Evolutionary conservation across 2,329 filamentous ascomycete species (phyloP).

Genomic region (Aspergillus carbonarius): DNA sequence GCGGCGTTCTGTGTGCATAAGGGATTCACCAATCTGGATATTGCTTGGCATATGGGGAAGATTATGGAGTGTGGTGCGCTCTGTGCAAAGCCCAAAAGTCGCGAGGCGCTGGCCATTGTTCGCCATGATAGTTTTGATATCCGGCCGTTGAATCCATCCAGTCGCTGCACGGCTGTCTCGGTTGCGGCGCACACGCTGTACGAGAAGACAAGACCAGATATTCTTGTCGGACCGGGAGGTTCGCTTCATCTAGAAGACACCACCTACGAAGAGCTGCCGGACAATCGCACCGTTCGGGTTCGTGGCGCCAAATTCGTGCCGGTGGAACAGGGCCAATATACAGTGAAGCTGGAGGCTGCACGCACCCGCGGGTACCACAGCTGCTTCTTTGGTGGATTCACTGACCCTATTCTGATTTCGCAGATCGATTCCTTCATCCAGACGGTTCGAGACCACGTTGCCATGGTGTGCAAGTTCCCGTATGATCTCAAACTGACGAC

Average conservation of each 20-base stretch:
- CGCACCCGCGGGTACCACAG: slow-evolving; percentile 45
- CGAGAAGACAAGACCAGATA: slow-evolving; percentile 55
- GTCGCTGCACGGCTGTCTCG: slow-evolving; percentile 48
- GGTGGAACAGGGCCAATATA: slow-evolving; percentile 37
- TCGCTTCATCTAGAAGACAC: slow-evolving; percentile 43
- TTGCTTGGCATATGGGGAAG: slow-evolving; percentile 55
- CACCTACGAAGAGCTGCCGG: slow-evolving; percentile 46
- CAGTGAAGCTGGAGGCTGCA: slow-evolving; percentile 53
- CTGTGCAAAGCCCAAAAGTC: slow-evolving; percentile 51
- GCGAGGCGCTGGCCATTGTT: slow-evolving; percentile 44
- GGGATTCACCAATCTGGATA: slow-evolving; percentile 31
- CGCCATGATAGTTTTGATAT: slow-evolving; percentile 52
- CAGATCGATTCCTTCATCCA: too few relatives aligned
- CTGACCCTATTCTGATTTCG: slow-evolving; percentile 49
- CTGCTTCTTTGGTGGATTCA: slow-evolving; percentile 49
- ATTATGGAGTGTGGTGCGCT: slow-evolving; percentile 29
- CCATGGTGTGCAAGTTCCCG: too few relatives aligned
- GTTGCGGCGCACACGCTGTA: slow-evolving; percentile 58
- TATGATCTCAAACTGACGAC: too few relatives aligned
- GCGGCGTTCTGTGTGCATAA: slow-evolving; percentile 39
- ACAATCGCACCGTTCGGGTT: slow-evolving; percentile 42
- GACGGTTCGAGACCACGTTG: too few relatives aligned
- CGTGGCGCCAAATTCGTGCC: slow-evolving; percentile 40
- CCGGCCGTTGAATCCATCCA: slow-evolving; percentile 38
- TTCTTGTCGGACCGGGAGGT: slow-evolving; percentile 53